Conservation (phyloP, 441 rosid genomes). For the Aquilaria agallochum region DNA sequence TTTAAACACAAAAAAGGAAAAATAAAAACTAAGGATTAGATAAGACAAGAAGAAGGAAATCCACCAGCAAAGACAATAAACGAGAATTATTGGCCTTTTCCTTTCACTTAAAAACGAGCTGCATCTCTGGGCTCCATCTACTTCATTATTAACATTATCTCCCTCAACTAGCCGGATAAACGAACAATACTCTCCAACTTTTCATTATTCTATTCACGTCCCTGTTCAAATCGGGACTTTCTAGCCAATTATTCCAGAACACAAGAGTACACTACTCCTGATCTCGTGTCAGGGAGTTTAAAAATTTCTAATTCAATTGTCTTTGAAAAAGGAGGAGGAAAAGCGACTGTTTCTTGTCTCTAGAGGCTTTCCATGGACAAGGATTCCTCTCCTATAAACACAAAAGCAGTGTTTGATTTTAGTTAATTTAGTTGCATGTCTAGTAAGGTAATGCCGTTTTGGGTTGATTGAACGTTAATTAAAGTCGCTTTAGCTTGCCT, state of each 20-base stretch:
- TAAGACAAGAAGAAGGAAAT: not conserved
- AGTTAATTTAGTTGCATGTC: no score
- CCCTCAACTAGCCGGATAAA: not conserved
- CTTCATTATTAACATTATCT: conserved; percentile 15
- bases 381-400: no score
- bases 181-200: not conserved
- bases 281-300: conserved; percentile 1
- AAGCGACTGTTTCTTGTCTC: conserved; percentile 14
- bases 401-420: no score
- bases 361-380: not conserved
- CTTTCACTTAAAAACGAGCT: conserved; percentile 12
- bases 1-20: not conserved
- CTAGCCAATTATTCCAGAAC: not conserved
- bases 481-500: no score
- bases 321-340: not conserved
- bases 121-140: conserved; percentile 34
- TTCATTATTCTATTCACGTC: not conserved
- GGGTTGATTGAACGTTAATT: no score
- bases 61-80: conserved; percentile 10
- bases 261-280: not conserved
- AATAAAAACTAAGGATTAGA: not conserved
- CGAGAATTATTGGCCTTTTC: conserved; percentile 8
- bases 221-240: not conserved
- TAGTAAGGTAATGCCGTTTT: no score
- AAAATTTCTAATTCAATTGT: not conserved